Evolutionary conservation across 495 filamentous ascomycete genomes (phyloP).

Genomic region (Neurospora intermedia): DNA sequence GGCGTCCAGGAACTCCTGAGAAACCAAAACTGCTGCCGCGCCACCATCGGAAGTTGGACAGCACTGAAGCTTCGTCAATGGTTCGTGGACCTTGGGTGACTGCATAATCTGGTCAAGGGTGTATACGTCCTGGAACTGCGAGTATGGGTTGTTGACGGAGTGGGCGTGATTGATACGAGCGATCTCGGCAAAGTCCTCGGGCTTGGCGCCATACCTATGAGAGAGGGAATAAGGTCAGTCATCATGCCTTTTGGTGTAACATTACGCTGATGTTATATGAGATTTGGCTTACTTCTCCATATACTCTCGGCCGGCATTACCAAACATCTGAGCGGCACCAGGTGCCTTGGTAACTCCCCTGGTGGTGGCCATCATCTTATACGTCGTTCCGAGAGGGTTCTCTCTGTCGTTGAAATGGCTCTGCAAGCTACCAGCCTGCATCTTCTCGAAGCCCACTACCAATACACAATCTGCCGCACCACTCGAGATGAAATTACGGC

Average conservation of each 20-base stretch:
- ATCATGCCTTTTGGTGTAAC: not conserved
- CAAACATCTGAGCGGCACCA: slow-evolving; percentile 85
- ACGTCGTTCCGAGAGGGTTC: slow-evolving; percentile 61
- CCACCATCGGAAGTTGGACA: slow-evolving; percentile 92
- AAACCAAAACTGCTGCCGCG: slow-evolving; percentile 82
- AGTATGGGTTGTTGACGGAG: slow-evolving; percentile 87
- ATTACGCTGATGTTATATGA: not conserved
- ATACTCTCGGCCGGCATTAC: slow-evolving; percentile 89
- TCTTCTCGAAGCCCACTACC: slow-evolving; percentile 96
- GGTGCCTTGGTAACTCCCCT: slow-evolving; percentile 71
- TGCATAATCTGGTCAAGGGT: slow-evolving; percentile 74
- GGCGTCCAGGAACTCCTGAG: slow-evolving; percentile 74
- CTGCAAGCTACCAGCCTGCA: slow-evolving; percentile 81
- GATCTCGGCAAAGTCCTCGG: slow-evolving; percentile 92
- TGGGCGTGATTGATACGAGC: slow-evolving; percentile 91
- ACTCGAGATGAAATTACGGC: slow-evolving; percentile 64
- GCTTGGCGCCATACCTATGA: slow-evolving; percentile 62
- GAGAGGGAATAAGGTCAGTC: not conserved
- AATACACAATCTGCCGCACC: slow-evolving; percentile 78
- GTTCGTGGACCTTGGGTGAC: slow-evolving; percentile 57
- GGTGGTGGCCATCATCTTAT: slow-evolving; percentile 71
- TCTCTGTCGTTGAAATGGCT: slow-evolving; percentile 69
- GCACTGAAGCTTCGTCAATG: slow-evolving; percentile 64
- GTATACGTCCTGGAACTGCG: slow-evolving; percentile 90
- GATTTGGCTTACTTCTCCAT: slow-evolving; percentile 66